Evolutionary conservation across 305 asterid species (phyloP), one percentile per base, ranked within the genome.

Genomic region (Ajuga reptans): DNA sequence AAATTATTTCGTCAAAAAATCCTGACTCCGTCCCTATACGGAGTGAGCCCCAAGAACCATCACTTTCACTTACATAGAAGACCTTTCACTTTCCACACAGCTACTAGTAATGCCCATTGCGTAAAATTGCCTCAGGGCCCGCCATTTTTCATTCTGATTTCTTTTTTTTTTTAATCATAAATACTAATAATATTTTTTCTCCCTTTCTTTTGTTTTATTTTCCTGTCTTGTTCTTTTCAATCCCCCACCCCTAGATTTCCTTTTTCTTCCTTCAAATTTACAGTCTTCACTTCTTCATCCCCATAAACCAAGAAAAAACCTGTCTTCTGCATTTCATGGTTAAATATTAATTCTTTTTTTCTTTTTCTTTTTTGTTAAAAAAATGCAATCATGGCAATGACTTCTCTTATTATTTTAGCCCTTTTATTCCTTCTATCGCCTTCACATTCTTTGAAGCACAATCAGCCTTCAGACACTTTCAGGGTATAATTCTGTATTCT

Each of bases 141-240:
- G 9, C 17, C 64, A 43, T 17, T 42, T n/a, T 29, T 4, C 65
- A 45, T 69, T 74, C 76, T 80, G 7, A 55, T 77, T 52, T n/a
- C n/a, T n/a, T n/a, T n/a, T n/a, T n/a, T n/a, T n/a, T n/a, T 73
- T 21, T 21, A 1, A 21, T 21, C 27, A 21, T 21, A 21, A 21
- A 21, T n/a, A n/a, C n/a, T n/a, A n/a, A n/a, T 73, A n/a, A 9
- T 27, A 60, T 3, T 43, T 61, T 43, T 77, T 77, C 69, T 65
- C 75, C 70, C 70, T 45, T 76, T 64, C 69, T 69, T 78, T 79
- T 72, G 74, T 74, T 61, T 78, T 75, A 74, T 71, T 81, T 31
- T 29, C 8, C 5, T 66, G 92, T 80, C 80, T 78, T 76, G 90
- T 81, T 83, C 73, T 72, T 86, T 84, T 86, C 92, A 84, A n/a